Base-by-base conservation (phyloP, 352 stramenopile species). In the Pythium monospermum region DNA sequence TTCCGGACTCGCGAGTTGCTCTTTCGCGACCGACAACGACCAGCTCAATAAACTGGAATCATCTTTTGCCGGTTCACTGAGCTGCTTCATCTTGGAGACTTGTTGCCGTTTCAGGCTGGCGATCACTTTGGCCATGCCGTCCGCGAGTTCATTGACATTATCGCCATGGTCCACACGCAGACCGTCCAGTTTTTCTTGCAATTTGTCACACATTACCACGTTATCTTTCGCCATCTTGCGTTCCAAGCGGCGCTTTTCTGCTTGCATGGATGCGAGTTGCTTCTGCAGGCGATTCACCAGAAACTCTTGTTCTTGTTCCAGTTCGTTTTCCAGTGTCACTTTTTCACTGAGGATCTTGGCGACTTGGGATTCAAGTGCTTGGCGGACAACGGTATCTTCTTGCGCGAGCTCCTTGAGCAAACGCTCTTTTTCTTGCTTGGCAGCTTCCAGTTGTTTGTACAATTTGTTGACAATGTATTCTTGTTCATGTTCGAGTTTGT, bases 381-480 rank as follows among this genome's bases (percentile, higher is more conserved):
- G 71, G 27, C 77, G 77, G 39, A 87, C 63, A 18, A 63, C 59
- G 23, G 73, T 72, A 61, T 91, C 75, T 52, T 91, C 80, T 25
- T 73, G 66, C 39, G 83, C 68, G 36, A 91, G 68, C 55, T 91
- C 81, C 23, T 65, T 49, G 19, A 91, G 46, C 49, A 91, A 52
- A 3, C 78, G 66, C 50, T 89, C 81, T 44, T 89, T 89, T 46
- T 91, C 78, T 22, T 46, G 49, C 41, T 76, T 77, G 8, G 81
- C 78, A 2, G 75, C 68, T 41, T 91, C 81, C 1, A 94, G 69
- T 56, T 94, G 79, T 58, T 91, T 91, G 57, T 81, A 71, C 36
- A 96, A 76, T 44, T 92, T 92, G 72, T 96, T 96, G 18, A 96
- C 85, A 35, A 96, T 91, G 66, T 94, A 95, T 50, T 96, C 87